A percentile compares a stretch with the other conserved stretches of the same genome.
Conservation (phyloP, 495 filamentous ascomycete genomes). For the Astrothelium subdiscretum region DNA sequence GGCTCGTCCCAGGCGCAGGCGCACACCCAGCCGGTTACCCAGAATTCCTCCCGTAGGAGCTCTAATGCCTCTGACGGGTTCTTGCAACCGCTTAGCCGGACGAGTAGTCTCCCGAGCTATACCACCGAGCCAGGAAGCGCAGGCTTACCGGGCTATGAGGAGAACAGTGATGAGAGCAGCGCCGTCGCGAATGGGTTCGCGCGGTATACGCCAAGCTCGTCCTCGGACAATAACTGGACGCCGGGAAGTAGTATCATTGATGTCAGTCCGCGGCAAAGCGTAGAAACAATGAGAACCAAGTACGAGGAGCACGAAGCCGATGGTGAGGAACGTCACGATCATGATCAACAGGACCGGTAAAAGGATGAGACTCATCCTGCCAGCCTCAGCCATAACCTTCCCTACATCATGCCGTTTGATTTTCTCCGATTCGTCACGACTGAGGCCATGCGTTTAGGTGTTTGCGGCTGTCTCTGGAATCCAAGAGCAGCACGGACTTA, state of each 20-base stretch:
- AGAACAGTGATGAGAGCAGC: background rate
- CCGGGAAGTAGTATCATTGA: conserved; percentile 25
- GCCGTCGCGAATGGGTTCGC: conserved; percentile 21
- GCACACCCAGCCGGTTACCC: background rate
- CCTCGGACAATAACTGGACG: conserved; percentile 12
- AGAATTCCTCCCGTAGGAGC: background rate
- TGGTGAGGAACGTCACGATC: background rate
- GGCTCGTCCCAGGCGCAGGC: background rate
- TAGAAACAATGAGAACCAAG: conserved; percentile 23
- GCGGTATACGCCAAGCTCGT: conserved; percentile 15
- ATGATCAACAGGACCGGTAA: background rate
- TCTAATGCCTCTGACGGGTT: conserved; percentile 8
- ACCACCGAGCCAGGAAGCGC: background rate
- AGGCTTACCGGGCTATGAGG: background rate
- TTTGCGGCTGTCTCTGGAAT: background rate
- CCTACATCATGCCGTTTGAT: background rate
- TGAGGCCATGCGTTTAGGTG: too few relatives aligned
- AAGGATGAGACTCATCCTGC: background rate
- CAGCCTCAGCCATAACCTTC: background rate
- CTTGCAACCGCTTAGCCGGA: conserved; percentile 15
- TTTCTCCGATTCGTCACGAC: background rate
- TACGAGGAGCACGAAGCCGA: background rate
- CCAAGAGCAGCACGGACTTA: background rate
- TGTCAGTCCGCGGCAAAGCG: conserved; percentile 22
- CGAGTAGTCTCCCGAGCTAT: conserved; percentile 16